Percentiles rank a stretch among this genome's conserved stretches.
These are phyloP conservation scores for Eremochloa ophiuroides DNA, from an alignment of 176 grass and related monocot genomes.

Conservation along the genomic window DNA sequence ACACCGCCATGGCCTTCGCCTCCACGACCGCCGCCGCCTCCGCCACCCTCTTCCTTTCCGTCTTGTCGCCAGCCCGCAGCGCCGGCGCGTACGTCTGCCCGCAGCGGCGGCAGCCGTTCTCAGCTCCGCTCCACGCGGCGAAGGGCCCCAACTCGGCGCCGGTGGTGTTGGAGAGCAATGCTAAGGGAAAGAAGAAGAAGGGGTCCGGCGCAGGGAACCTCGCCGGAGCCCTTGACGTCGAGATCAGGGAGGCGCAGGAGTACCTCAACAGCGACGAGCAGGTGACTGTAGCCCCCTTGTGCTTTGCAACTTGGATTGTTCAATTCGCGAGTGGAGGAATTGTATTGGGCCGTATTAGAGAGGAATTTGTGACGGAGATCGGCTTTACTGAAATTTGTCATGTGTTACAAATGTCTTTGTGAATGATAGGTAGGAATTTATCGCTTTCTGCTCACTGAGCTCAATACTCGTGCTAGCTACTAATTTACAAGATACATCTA, in stretches of 20 bases:
- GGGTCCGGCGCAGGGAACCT: constrained; percentile 39
- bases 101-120: neutral
- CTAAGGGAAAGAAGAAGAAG: constrained; percentile 54
- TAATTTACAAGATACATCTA: neutral
- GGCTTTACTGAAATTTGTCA: neutral
- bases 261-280: constrained; percentile 69
- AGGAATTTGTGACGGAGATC: neutral
- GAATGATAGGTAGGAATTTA: neutral
- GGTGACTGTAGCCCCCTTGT: constrained; percentile 14
- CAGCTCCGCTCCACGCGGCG: constrained; percentile 17
- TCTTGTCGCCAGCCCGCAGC: neutral
- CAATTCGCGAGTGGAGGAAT: too few relatives aligned
- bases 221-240: constrained; percentile 49
- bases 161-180: constrained; percentile 36
- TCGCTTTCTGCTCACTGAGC: neutral
- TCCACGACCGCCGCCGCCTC: neutral
- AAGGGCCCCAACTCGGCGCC: constrained; percentile 16
- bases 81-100: neutral
- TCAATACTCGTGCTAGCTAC: neutral
- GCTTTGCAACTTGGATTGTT: neutral
- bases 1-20: constrained; percentile 24
- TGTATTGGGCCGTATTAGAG: neutral
- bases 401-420: neutral
- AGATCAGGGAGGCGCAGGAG: constrained; percentile 72
- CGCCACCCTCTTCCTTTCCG: neutral